phyloP scores from a whole-genome alignment of 805 yeast genomes.

The Ogataea methanolica region DNA sequence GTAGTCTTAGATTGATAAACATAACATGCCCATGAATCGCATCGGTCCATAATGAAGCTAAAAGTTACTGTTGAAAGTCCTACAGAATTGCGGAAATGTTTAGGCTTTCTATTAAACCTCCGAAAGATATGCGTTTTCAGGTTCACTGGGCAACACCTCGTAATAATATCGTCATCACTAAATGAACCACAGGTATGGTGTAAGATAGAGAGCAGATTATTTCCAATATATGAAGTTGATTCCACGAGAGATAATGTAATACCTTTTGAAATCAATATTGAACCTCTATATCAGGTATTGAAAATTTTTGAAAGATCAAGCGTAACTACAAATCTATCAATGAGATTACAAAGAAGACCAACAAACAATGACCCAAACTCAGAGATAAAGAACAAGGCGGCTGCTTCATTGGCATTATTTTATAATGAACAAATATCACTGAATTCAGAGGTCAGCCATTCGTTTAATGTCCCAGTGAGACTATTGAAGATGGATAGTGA shows the following conservation, averaged over 20 bases:
- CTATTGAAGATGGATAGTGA: constrained; percentile 53
- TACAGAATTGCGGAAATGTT: constrained; percentile 18
- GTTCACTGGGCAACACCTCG: constrained; percentile 46
- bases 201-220: constrained; percentile 41
- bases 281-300: constrained; percentile 53
- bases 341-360: constrained; percentile 45
- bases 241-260: constrained; percentile 51
- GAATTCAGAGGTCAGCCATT: constrained; percentile 50
- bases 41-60: constrained; percentile 20
- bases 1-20: too few relatives aligned
- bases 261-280: constrained; percentile 58
- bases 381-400: constrained; percentile 23
- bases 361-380: constrained; percentile 6
- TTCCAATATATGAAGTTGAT: constrained; percentile 46
- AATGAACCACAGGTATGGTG: constrained; percentile 71
- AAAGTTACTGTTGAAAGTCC: constrained; percentile 22
- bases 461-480: constrained; percentile 68
- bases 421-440: constrained; percentile 43
- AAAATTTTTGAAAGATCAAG: constrained; percentile 51
- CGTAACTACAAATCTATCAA: constrained; percentile 41
- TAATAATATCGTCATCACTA: constrained; percentile 46
- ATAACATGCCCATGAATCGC: neutral
- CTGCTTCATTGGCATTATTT: constrained; percentile 50
- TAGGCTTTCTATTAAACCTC: constrained; percentile 32
- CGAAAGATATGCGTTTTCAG: constrained; percentile 54